Evolutionary conservation across 176 grass and related monocot genomes (phyloP).

Genomic region (Chrysopogon serrulatus): DNA sequence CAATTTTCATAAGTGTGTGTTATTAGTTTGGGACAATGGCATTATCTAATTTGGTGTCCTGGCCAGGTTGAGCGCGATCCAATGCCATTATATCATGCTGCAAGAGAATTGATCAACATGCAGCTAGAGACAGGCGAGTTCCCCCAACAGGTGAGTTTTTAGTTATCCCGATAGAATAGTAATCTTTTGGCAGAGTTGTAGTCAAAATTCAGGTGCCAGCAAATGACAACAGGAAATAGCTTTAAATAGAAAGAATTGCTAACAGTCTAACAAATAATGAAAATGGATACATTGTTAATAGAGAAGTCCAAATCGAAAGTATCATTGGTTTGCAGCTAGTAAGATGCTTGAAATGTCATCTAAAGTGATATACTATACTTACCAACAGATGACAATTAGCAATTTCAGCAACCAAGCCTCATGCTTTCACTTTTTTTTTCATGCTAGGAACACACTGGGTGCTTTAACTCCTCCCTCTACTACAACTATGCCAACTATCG

Average conservation of each 20-base stretch:
- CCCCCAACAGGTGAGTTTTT: constrained; percentile 12
- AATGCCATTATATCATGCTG: constrained; percentile 1
- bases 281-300: neutral
- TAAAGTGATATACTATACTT: neutral
- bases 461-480: constrained; percentile 24
- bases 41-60: neutral
- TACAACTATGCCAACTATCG: constrained; percentile 33
- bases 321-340: neutral
- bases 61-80: constrained; percentile 25
- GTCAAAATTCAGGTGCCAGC: neutral
- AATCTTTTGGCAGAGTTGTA: neutral
- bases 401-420: neutral
- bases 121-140: constrained; percentile 16
- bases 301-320: neutral
- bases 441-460: constrained; percentile 32
- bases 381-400: neutral
- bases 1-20: neutral
- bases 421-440: neutral
- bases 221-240: neutral
- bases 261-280: neutral
- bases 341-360: neutral
- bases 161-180: neutral
- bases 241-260: neutral
- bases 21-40: neutral
- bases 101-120: constrained; percentile 29